These are phyloP conservation scores for Camellia oleifera DNA, from an alignment of 179 eudicot genomes.

Conservation along the genomic window DNA sequence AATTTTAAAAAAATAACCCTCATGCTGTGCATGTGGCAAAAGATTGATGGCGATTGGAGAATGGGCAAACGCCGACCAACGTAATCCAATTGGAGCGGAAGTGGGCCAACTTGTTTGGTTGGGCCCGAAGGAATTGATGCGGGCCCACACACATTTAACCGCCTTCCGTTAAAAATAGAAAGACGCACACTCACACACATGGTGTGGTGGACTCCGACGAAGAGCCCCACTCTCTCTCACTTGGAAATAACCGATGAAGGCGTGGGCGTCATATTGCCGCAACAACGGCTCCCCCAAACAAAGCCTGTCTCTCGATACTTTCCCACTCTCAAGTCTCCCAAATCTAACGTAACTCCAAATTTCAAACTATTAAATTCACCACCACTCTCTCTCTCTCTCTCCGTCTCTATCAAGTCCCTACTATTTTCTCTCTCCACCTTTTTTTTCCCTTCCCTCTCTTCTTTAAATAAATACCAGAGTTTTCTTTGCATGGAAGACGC, in stretches of 20 bases:
- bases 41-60: background rate
- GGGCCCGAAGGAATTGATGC: background rate
- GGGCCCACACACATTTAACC: background rate
- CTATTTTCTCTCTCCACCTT: background rate
- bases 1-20: too few relatives aligned
- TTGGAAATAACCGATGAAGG: background rate
- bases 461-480: conserved; percentile 6
- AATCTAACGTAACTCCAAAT: background rate
- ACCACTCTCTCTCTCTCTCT: background rate
- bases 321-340: background rate
- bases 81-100: background rate
- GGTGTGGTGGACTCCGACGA: background rate
- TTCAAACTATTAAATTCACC: background rate
- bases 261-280: conserved; percentile 8
- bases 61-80: background rate
- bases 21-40: too few relatives aligned
- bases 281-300: background rate
- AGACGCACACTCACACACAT: background rate
- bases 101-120: background rate
- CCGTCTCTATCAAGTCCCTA: background rate
- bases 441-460: conserved; percentile 9
- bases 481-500: background rate
- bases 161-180: background rate
- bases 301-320: background rate
- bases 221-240: background rate